A percentile compares a stretch with the other conserved stretches of the same genome.
These are phyloP conservation scores for Nemania abortiva DNA, from an alignment of 2,329 filamentous ascomycete species.

Conservation along the genomic window DNA sequence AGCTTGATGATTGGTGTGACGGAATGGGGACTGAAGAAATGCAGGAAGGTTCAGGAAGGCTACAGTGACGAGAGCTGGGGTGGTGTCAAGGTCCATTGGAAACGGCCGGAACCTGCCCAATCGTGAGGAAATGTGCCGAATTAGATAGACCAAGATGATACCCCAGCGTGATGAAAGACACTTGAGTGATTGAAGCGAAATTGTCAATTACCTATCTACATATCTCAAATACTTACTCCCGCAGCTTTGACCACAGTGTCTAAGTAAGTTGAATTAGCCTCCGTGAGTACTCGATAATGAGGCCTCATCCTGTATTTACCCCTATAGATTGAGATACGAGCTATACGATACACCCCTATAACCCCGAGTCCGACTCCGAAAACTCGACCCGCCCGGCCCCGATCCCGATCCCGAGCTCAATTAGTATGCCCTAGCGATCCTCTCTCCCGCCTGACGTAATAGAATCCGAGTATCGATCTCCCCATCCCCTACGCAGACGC, in stretches of 20 bases:
- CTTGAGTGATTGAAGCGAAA: not conserved
- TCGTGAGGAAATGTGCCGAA: slow-evolving; percentile 48
- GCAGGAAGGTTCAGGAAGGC: slow-evolving; percentile 69
- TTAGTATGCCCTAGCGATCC: not conserved
- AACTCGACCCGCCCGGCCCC: slow-evolving; percentile 11
- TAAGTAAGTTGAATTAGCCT: not conserved
- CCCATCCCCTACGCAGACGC: not conserved
- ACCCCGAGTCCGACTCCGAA: slow-evolving; percentile 4
- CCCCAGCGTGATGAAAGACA: not conserved
- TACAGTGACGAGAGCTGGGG: slow-evolving; percentile 89
- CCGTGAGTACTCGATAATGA: not conserved
- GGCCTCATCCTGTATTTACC: not conserved
- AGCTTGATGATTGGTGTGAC: slow-evolving; percentile 78
- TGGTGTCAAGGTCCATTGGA: slow-evolving; percentile 73
- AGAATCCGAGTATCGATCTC: not conserved
- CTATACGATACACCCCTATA: not conserved
- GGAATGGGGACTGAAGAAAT: slow-evolving; percentile 74
- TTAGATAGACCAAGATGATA: slow-evolving; percentile 21
- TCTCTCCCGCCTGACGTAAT: slow-evolving; percentile 13
- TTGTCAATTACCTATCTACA: not conserved
- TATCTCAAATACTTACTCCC: too few species aligned
- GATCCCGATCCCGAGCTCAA: slow-evolving; percentile 16
- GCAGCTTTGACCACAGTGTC: too few species aligned
- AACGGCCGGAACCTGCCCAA: slow-evolving; percentile 52
- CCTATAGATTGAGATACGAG: not conserved